A percentile compares a stretch with the other conserved stretches of the same genome.
Evolutionary conservation across 1,139 yeast species (phyloP).

Genomic region (Kazachstania sp.): DNA sequence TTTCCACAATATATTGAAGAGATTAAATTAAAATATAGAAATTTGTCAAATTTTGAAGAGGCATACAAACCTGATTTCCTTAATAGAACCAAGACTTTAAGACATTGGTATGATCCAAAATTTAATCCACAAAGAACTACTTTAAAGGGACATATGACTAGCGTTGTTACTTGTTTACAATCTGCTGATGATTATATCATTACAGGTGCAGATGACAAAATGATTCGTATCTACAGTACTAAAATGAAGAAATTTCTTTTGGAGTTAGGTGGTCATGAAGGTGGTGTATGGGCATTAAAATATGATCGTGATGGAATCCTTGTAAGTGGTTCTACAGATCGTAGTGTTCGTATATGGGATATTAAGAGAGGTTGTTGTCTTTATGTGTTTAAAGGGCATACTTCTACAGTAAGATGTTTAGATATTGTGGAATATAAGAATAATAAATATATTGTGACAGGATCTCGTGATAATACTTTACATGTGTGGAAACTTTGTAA

Average conservation of each 20-base stretch:
- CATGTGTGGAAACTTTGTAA: conserved; percentile 83
- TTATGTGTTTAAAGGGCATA: conserved; percentile 82
- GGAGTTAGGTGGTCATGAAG: conserved; percentile 80
- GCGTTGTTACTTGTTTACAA: conserved; percentile 88
- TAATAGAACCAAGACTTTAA: conserved; percentile 52
- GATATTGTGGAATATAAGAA: conserved; percentile 65
- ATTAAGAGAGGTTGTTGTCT: conserved; percentile 42
- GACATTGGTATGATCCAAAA: conserved; percentile 76
- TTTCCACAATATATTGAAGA: conserved; percentile 15
- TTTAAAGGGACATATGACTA: conserved; percentile 65
- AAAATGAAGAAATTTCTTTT: conserved; percentile 59
- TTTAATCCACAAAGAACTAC: conserved; percentile 64
- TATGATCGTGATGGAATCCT: conserved; percentile 48
- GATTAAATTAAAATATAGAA: conserved; percentile 11
- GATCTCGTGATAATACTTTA: conserved; percentile 83
- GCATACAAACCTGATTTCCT: conserved; percentile 31
- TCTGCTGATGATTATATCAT: conserved; percentile 86
- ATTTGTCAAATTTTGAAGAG: conserved; percentile 19
- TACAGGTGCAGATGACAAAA: conserved; percentile 86
- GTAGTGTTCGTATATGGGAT: conserved; percentile 89
- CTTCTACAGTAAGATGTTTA: conserved; percentile 85
- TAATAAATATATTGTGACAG: conserved; percentile 64
- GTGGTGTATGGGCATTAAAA: conserved; percentile 98
- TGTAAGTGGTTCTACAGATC: conserved; percentile 86
- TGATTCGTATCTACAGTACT: conserved; percentile 75